These are phyloP conservation scores for Eucalyptus cladocalyx DNA, from an alignment of 345 rosid genomes.

Conservation along the genomic window DNA sequence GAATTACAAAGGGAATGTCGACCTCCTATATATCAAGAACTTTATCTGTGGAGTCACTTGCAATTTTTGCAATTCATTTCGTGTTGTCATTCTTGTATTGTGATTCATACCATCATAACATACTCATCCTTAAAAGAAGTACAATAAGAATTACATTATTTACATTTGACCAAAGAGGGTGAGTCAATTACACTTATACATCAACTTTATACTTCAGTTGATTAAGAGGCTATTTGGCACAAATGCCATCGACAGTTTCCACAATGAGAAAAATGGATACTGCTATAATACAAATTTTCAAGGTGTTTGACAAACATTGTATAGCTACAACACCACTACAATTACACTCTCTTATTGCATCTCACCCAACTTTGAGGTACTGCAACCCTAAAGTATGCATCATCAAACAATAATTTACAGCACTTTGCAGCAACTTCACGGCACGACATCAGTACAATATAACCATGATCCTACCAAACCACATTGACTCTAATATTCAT, in stretches of 20 bases:
- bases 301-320: background rate
- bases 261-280: background rate
- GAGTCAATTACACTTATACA: background rate
- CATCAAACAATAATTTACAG: background rate
- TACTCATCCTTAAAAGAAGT: background rate
- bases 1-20: background rate
- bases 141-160: background rate
- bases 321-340: background rate
- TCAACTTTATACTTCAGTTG: background rate
- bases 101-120: background rate
- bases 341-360: background rate
- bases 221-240: background rate
- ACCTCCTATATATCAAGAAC: background rate
- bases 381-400: background rate
- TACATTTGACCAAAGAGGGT: background rate
- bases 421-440: background rate
- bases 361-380: background rate
- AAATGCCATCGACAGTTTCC: background rate
- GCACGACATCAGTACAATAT: background rate
- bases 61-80: background rate
- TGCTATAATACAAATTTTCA: background rate
- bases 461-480: background rate
- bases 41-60: background rate
- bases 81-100: background rate
- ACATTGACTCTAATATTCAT: background rate